Percentiles rank a stretch among this genome's conserved stretches.
Conservation (phyloP, 2,329 filamentous ascomycete species). For the Nigrospora osmanthi region DNA sequence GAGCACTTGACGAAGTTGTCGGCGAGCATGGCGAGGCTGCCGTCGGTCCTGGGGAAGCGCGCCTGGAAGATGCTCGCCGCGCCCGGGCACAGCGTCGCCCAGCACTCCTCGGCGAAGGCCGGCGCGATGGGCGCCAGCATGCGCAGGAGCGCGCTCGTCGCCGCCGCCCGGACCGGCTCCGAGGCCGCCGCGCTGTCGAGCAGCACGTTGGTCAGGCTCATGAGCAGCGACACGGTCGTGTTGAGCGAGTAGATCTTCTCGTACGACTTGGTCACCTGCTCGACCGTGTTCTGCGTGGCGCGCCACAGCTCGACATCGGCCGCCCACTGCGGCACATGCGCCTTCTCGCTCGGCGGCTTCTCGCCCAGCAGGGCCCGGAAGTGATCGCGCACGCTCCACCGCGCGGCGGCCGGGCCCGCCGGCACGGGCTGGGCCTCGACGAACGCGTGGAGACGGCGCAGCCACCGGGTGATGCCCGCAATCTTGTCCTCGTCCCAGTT, state of each 20-base stretch:
- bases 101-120: conserved; percentile 75
- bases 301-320: conserved; percentile 51
- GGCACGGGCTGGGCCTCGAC: conserved; percentile 23
- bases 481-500: conserved; percentile 87
- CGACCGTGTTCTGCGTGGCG: conserved; percentile 58
- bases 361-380: conserved; percentile 25
- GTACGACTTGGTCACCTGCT: conserved; percentile 60
- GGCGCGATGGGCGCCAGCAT: conserved; percentile 76
- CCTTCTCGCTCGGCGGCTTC: conserved; percentile 19
- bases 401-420: conserved; percentile 7
- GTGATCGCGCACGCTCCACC: conserved; percentile 22
- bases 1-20: conserved; percentile 48
- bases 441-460: conserved; percentile 58
- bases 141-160: conserved; percentile 51
- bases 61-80: conserved; percentile 31
- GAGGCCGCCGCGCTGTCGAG: conserved; percentile 35
- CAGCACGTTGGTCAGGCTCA: conserved; percentile 68
- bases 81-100: conserved; percentile 47
- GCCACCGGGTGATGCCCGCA: conserved; percentile 73
- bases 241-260: conserved; percentile 70
- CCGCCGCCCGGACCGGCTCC: conserved; percentile 35
- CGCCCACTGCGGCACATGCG: conserved; percentile 27
- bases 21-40: conserved; percentile 39
- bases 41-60: conserved; percentile 52
- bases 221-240: conserved; percentile 76